These are phyloP conservation scores for Bruguiera hainesii DNA, from an alignment of 441 rosid genomes.

Conservation along the genomic window DNA sequence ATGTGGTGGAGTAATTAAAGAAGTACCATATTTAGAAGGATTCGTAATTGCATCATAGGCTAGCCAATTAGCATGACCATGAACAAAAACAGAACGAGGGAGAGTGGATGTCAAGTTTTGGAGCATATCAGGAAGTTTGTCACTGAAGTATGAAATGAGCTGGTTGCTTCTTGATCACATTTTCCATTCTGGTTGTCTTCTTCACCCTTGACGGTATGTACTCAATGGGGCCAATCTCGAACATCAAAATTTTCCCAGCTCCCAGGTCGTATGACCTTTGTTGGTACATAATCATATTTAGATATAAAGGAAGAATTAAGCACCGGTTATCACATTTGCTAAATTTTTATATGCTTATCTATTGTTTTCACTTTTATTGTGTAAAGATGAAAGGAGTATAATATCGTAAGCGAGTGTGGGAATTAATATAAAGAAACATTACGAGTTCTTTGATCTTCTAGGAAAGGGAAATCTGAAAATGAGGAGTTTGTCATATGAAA, in stretches of 20 bases:
- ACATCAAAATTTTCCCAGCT: slow-evolving; percentile 37
- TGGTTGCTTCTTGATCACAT: slow-evolving; percentile 38
- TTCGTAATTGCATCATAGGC: slow-evolving; percentile 34
- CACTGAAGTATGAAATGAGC: slow-evolving; percentile 30
- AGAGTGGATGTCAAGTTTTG: slow-evolving; percentile 31
- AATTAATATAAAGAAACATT: too few species aligned
- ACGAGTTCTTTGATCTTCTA: too few species aligned
- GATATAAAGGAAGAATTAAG: too few species aligned
- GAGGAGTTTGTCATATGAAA: too few species aligned
- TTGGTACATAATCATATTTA: not conserved
- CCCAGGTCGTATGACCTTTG: slow-evolving; percentile 36
- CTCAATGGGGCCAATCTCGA: slow-evolving; percentile 38
- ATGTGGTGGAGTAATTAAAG: not conserved
- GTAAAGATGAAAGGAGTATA: too few species aligned
- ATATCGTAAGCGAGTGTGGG: too few species aligned
- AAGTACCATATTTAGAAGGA: slow-evolving; percentile 29
- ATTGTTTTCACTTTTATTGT: too few species aligned
- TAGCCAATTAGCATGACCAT: slow-evolving; percentile 27
- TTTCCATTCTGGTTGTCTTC: slow-evolving; percentile 17
- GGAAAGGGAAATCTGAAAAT: too few species aligned
- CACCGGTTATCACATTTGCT: too few species aligned
- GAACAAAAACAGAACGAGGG: slow-evolving; percentile 30
- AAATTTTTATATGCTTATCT: too few species aligned
- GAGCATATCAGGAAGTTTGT: slow-evolving; percentile 30
- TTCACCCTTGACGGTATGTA: not conserved